Conservation (phyloP, 176 grass and related monocot species). For the Triticum turgidum region DNA sequence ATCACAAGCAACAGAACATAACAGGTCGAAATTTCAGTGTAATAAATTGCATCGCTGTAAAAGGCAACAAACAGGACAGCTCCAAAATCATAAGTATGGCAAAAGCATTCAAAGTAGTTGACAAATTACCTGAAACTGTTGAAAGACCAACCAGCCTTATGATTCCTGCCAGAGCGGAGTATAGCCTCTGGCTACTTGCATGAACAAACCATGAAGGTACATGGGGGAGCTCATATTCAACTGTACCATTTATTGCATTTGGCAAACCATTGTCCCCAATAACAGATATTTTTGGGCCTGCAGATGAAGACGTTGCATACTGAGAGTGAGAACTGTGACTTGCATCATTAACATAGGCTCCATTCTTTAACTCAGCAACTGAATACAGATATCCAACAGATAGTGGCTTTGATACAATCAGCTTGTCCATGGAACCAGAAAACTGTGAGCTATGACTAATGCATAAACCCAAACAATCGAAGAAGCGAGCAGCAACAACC, state of each 20-base stretch:
- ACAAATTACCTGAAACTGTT: conserved; percentile 54
- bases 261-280: conserved; percentile 48
- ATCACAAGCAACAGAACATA: conserved; percentile 37
- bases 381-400: conserved; percentile 89
- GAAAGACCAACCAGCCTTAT: conserved; percentile 82
- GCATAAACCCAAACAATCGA: conserved; percentile 75
- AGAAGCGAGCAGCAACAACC: conserved; percentile 62
- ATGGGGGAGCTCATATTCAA: conserved; percentile 68
- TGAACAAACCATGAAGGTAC: conserved; percentile 88
- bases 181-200: conserved; percentile 66
- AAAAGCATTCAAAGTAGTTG: conserved; percentile 29
- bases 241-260: conserved; percentile 27
- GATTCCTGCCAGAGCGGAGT: conserved; percentile 72
- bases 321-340: conserved; percentile 44
- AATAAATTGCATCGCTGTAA: conserved; percentile 16
- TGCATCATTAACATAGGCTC: conserved; percentile 42
- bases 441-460: conserved; percentile 80
- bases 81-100: conserved; percentile 5
- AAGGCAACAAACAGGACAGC: conserved; percentile 15
- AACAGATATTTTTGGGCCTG: conserved; percentile 59
- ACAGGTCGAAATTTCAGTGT: not conserved
- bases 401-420: conserved; percentile 73
- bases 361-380: conserved; percentile 82
- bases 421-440: conserved; percentile 83
- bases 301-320: conserved; percentile 18